Evolutionary conservation across 441 rosid species (phyloP).

Genomic region (Metrosideros polymorpha): DNA sequence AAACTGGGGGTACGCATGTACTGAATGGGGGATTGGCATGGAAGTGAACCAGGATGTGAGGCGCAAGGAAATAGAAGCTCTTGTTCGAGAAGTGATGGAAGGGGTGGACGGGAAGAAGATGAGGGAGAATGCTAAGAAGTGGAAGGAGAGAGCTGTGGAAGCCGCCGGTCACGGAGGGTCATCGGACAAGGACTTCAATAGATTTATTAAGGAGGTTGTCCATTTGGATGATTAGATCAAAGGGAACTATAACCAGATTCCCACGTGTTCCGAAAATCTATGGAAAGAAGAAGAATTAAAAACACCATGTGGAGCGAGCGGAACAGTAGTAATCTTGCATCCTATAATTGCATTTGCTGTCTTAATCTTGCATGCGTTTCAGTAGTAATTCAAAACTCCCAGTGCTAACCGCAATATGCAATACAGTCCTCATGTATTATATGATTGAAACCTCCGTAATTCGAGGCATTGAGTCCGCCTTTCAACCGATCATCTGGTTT

Average conservation of each 20-base stretch:
- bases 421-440: not conserved
- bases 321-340: too few relatives aligned
- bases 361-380: not conserved
- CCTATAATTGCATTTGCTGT: not conserved
- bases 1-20: not conserved
- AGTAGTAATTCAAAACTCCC: not conserved
- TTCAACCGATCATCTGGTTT: conserved; percentile 13
- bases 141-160: not conserved
- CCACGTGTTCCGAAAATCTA: not conserved
- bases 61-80: too few relatives aligned
- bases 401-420: not conserved
- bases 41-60: not conserved
- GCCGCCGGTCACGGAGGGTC: not conserved
- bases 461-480: conserved; percentile 1
- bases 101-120: not conserved
- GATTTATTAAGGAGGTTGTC: not conserved
- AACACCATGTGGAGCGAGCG: too few relatives aligned
- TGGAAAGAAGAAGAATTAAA: not conserved
- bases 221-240: not conserved
- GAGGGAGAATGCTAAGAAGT: not conserved
- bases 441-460: not conserved
- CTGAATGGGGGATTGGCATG: not conserved
- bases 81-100: not conserved
- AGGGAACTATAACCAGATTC: not conserved
- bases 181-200: not conserved